phyloP scores from a whole-genome alignment of 2,329 filamentous ascomycete species.

The Sporothrix variecibatus region DNA sequence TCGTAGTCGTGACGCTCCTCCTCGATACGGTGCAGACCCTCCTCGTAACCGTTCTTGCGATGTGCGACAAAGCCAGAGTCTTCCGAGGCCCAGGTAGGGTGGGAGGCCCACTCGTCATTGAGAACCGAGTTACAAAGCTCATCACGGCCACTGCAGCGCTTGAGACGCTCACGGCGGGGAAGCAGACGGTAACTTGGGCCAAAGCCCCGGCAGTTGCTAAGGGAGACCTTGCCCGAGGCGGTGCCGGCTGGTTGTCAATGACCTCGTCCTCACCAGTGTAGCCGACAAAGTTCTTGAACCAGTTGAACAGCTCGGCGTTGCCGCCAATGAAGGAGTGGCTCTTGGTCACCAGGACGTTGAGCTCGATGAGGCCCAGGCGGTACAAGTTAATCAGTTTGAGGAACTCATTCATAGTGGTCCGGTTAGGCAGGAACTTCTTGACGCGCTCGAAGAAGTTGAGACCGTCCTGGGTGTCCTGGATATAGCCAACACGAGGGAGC shows the following conservation, averaged over 20 bases:
- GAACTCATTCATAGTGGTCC: constrained; percentile 92
- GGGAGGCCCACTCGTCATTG: constrained; percentile 98
- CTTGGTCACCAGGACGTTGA: constrained; percentile 77
- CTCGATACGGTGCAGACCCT: constrained; percentile 92
- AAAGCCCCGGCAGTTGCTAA: constrained; percentile 93
- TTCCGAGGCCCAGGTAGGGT: constrained; percentile 98
- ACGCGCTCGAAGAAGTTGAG: constrained; percentile 93
- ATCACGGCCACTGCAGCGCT: constrained; percentile 90
- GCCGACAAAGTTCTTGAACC: constrained; percentile 82
- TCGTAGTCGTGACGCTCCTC: constrained; percentile 99
- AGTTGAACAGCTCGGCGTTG: constrained; percentile 84
- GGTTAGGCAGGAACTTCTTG: constrained; percentile 94
- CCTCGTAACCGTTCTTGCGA: constrained; percentile 93
- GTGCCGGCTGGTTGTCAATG: constrained; percentile 75
- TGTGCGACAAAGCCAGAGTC: constrained; percentile 97
- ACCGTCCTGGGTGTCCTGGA: constrained; percentile 79
- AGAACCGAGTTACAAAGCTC: constrained; percentile 91
- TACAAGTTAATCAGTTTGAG: constrained; percentile 96
- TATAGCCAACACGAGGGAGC: constrained; percentile 71
- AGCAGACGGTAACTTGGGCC: constrained; percentile 93
- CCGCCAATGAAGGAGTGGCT: constrained; percentile 83
- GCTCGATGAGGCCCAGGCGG: constrained; percentile 88
- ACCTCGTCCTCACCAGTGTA: constrained; percentile 75
- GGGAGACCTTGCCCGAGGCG: constrained; percentile 77
- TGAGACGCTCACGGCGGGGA: constrained; percentile 82